phyloP scores from a whole-genome alignment of 257 asterid species.

The Nicotiana undulata region DNA sequence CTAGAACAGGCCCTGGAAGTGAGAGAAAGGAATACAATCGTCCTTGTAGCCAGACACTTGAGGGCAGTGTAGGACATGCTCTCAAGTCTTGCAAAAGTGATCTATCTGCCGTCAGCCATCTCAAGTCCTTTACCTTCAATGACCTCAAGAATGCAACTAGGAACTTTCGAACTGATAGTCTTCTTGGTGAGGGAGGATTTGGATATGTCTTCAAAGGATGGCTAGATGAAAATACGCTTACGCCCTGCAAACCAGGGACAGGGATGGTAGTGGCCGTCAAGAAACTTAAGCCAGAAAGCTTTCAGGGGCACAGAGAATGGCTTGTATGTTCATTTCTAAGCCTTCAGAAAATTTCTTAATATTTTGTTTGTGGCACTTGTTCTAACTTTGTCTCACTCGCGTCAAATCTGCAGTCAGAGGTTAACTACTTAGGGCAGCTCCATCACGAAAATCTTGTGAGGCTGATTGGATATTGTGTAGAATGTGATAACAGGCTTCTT shows the following conservation, averaged over 20 bases:
- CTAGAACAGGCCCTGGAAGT: constrained; percentile 25
- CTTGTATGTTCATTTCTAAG: constrained; percentile 36
- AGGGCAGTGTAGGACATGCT: constrained; percentile 1
- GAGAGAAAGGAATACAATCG: constrained; percentile 13
- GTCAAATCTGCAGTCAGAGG: constrained; percentile 43
- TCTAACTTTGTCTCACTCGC: neutral
- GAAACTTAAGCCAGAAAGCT: constrained; percentile 48
- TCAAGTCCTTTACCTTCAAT: constrained; percentile 48
- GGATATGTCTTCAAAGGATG: constrained; percentile 78
- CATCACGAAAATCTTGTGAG: constrained; percentile 60
- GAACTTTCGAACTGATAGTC: constrained; percentile 52
- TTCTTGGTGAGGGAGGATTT: constrained; percentile 80
- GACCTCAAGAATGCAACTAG: constrained; percentile 61
- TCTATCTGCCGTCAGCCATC: constrained; percentile 30
- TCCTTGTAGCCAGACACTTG: constrained; percentile 10
- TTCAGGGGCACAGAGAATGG: constrained; percentile 81
- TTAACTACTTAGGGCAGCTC: constrained; percentile 54
- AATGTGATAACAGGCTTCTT: constrained; percentile 46
- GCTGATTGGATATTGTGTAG: constrained; percentile 69
- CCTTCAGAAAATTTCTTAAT: neutral
- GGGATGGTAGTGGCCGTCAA: constrained; percentile 75
- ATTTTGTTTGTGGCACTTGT: neutral
- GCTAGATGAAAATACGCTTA: constrained; percentile 45
- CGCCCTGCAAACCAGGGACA: constrained; percentile 48
- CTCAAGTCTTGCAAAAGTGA: constrained; percentile 19